A percentile compares a stretch with the other conserved stretches of the same genome.
phyloP scores from a whole-genome alignment of 139 green algal species.

The Eudorina sp. region DNA sequence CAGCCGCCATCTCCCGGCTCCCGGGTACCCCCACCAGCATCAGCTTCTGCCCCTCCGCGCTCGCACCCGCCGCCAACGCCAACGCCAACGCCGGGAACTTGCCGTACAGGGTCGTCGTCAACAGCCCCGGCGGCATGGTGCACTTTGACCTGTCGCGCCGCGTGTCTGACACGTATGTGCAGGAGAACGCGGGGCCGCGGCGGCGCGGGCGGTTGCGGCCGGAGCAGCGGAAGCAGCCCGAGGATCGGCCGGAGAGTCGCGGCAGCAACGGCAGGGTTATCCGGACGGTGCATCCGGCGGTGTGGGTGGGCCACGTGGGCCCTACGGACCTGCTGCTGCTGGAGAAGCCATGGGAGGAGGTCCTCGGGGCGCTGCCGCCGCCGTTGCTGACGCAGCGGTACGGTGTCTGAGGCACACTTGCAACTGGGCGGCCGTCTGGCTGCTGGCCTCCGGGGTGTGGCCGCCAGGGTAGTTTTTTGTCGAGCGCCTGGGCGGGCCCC shows the following conservation, averaged over 20 bases:
- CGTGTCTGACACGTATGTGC: background rate
- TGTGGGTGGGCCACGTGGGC: conserved; percentile 47
- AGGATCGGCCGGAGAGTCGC: conserved; percentile 44
- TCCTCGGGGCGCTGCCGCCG: conserved; percentile 47
- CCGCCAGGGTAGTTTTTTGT: no score
- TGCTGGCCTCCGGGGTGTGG: no score
- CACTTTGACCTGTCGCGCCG: conserved; percentile 41
- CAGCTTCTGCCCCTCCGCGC: conserved; percentile 27
- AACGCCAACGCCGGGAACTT: background rate
- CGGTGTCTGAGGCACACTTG: conserved; percentile 36
- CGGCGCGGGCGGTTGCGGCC: conserved; percentile 4
- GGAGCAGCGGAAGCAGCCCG: conserved; percentile 1
- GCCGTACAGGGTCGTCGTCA: conserved; percentile 42
- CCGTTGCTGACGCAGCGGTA: conserved; percentile 57
- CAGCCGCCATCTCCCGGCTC: conserved; percentile 49
- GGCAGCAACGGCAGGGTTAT: conserved; percentile 43
- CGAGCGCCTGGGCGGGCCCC: no score
- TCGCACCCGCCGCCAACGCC: background rate
- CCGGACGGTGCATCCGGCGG: conserved; percentile 34
- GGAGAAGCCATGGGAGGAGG: conserved; percentile 65
- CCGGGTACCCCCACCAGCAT: conserved; percentile 44
- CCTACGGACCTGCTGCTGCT: conserved; percentile 42
- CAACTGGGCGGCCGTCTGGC: no score
- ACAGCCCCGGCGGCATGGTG: conserved; percentile 50
- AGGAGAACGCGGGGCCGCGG: background rate